Conservation (phyloP, 176 grass and related monocot genomes). For the Melocanna baccifera region DNA sequence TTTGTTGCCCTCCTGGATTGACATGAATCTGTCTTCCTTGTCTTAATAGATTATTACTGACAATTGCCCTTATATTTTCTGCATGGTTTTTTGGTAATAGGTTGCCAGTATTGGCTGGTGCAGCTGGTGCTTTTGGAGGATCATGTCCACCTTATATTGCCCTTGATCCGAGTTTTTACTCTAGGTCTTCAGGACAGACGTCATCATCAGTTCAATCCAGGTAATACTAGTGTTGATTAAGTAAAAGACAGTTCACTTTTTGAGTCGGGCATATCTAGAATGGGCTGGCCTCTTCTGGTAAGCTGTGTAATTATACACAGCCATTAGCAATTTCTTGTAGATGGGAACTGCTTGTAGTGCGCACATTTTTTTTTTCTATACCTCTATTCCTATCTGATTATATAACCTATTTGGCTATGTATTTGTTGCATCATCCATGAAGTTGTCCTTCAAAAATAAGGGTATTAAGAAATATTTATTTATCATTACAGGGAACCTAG, state of each 20-base stretch:
- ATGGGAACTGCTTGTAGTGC: not conserved
- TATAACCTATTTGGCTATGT: not conserved
- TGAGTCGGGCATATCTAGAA: not conserved
- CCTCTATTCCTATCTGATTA: not conserved
- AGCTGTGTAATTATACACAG: not conserved
- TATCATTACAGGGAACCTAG: slow-evolving; percentile 44
- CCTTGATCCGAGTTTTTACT: slow-evolving; percentile 77
- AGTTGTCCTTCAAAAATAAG: not conserved
- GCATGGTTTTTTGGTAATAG: slow-evolving; percentile 33
- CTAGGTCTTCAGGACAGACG: slow-evolving; percentile 56
- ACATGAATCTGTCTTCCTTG: not conserved
- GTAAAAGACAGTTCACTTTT: not conserved
- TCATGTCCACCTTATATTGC: slow-evolving; percentile 84
- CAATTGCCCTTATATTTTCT: not conserved
- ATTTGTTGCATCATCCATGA: slow-evolving; percentile 14
- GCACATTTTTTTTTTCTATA: not conserved
- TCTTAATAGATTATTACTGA: not conserved
- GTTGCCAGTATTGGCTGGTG: slow-evolving; percentile 76
- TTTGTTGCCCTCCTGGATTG: not conserved
- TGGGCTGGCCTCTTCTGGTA: not conserved
- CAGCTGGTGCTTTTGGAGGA: slow-evolving; percentile 62
- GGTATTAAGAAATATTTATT: slow-evolving; percentile 14
- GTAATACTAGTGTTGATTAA: slow-evolving; percentile 29
- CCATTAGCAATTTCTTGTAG: not conserved
- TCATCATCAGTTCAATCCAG: slow-evolving; percentile 55